Evolutionary conservation across 306 rosid genomes (phyloP).

Genomic region (Corylus avellana): DNA sequence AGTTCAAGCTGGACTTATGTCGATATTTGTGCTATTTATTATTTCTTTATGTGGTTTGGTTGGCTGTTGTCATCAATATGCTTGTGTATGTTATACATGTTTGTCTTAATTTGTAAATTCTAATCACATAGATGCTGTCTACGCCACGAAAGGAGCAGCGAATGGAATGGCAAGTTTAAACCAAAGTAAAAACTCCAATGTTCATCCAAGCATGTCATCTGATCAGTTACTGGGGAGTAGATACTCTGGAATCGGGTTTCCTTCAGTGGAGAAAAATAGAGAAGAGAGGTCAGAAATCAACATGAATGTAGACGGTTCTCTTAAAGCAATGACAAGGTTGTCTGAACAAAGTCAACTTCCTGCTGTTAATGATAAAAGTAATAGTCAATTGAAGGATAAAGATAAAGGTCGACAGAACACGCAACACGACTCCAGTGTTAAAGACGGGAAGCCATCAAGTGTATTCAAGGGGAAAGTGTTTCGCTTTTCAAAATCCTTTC

Average conservation of each 20-base stretch:
- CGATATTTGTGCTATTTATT: conserved; percentile 6
- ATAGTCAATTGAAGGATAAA: conserved; percentile 25
- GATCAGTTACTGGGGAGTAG: conserved; percentile 32
- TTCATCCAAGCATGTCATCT: conserved; percentile 44
- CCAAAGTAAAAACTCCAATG: conserved; percentile 47
- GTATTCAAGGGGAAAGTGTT: conserved; percentile 66
- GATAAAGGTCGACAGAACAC: conserved; percentile 34
- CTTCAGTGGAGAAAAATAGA: conserved; percentile 42
- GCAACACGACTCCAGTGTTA: conserved; percentile 43
- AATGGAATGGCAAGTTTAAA: conserved; percentile 37
- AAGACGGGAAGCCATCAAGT: conserved; percentile 48
- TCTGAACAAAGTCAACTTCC: conserved; percentile 43
- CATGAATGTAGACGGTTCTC: conserved; percentile 33
- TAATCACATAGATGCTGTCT: conserved; percentile 33
- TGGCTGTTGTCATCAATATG: conserved; percentile 3
- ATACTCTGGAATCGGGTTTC: conserved; percentile 43
- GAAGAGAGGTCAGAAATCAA: conserved; percentile 44
- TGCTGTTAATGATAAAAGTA: conserved; percentile 31
- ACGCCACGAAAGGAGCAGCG: conserved; percentile 47
- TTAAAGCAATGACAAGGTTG: conserved; percentile 41
- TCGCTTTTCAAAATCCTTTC: conserved; percentile 73
- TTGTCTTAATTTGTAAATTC: conserved; percentile 26
- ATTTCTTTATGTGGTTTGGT: conserved; percentile 15
- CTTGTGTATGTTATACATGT: conserved; percentile 6
- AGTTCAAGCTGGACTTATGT: conserved; percentile 22